Evolutionary conservation across 2,329 filamentous ascomycete genomes (phyloP), one percentile per base, ranked within the genome.

Genomic region (Penicillium oxalicum): DNA sequence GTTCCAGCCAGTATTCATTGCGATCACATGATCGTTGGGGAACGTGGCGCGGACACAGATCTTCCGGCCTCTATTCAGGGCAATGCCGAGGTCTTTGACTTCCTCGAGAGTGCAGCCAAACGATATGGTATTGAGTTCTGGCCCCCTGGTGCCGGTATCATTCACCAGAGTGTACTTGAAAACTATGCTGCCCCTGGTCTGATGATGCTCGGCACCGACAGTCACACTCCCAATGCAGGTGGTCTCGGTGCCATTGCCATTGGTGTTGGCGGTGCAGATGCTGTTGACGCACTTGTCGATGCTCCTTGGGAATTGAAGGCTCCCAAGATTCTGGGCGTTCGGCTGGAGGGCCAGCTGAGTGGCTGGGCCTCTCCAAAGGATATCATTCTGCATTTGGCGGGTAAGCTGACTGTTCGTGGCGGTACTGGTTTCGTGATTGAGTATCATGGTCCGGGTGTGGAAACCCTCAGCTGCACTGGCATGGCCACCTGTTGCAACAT

Each of bases 151-250:
- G 90, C 91, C 6, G 91, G 90, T 55, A 95, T 95, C 58, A 95
- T 98, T 58, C 93, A 98, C 73, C 93, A 98, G 79, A 95, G 88
- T 45, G 93, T 98, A 24, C 74, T 98, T 61, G 93, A 98, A 76
- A 97, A 98, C 74, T 98, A 98, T 67, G 88, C 91, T 32, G 83
- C 91, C n/a, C 93, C 93, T 18, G 93, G 93, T 43, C 73, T 97
- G 60, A 96, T 98, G 91, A 97, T 98, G 90, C 80, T 98, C 36
- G 93, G 93, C 48, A 98, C 93, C 28, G 93, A 98, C 71, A 95
- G 88, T 49, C 93, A 98, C 79, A 97, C 93, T 51, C 91, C 91
- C 66, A 98, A 98, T 70, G 91, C 83, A 66, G 91, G 91, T 79
- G 91, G 91, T 82, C 85, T 97, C 50, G 91, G 90, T 71, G 95